Conservation (phyloP, 441 rosid species). For the Populus hybrid region DNA sequence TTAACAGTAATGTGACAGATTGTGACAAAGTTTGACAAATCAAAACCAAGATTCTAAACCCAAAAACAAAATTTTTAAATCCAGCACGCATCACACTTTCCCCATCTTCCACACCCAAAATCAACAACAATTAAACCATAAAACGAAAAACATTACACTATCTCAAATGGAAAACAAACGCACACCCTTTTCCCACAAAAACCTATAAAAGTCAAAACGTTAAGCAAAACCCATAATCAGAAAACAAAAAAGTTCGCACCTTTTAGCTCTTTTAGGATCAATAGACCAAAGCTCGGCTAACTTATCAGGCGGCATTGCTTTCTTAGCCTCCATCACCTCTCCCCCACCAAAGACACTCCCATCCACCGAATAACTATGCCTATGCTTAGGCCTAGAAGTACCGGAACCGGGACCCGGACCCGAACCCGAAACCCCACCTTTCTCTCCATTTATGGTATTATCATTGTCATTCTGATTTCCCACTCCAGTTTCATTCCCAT, state of each 20-base stretch:
- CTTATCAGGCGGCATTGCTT: conserved; percentile 80
- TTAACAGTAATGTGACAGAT: too few species aligned
- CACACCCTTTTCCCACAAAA: neutral
- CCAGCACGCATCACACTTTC: neutral
- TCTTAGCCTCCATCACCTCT: conserved; percentile 66
- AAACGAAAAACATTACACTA: neutral
- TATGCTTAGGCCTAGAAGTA: conserved; percentile 41
- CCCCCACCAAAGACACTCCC: conserved; percentile 35
- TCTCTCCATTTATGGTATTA: neutral
- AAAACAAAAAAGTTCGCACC: conserved; percentile 29
- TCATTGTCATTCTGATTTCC: conserved; percentile 8
- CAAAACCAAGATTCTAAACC: neutral
- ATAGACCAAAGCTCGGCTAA: conserved; percentile 73
- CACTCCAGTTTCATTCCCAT: conserved; percentile 21
- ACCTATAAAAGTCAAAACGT: neutral
- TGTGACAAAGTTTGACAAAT: neutral
- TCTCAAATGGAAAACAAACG: neutral
- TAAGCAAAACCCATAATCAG: neutral
- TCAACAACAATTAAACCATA: neutral
- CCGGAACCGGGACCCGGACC: neutral
- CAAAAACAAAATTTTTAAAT: neutral
- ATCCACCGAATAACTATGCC: conserved; percentile 65
- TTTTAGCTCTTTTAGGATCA: conserved; percentile 85
- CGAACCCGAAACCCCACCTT: neutral
- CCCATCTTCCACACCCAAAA: neutral